These are phyloP conservation scores for Moesziomyces sp. DNA, from an alignment of 1,284 basidiomycete species.

Conservation along the genomic window DNA sequence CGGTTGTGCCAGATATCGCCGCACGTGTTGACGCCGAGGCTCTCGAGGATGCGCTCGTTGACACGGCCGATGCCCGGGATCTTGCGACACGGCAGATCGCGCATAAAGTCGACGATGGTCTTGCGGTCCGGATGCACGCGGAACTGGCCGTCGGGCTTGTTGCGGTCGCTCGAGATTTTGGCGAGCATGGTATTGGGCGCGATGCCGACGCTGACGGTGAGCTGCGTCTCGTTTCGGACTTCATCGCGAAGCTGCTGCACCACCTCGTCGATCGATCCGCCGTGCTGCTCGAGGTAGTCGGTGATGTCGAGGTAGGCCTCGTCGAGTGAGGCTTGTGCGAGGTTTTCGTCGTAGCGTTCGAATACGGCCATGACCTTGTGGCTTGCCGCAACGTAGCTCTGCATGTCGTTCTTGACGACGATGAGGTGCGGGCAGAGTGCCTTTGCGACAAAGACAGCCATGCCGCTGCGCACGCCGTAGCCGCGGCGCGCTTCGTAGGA, in stretches of 20 bases:
- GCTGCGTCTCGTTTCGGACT: conserved; percentile 67
- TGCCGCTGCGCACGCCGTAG: conserved; percentile 78
- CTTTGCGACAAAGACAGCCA: conserved; percentile 84
- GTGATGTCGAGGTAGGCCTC: conserved; percentile 82
- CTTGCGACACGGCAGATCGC: conserved; percentile 58
- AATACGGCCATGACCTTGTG: conserved; percentile 71
- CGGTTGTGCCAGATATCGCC: conserved; percentile 61
- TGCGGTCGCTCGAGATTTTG: conserved; percentile 89
- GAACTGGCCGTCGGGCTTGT: conserved; percentile 65
- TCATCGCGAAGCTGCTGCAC: conserved; percentile 71
- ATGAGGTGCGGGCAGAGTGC: conserved; percentile 93
- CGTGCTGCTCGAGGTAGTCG: conserved; percentile 77
- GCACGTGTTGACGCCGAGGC: conserved; percentile 59
- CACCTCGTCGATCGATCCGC: conserved; percentile 77
- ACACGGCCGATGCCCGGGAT: conserved; percentile 65
- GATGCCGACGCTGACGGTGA: conserved; percentile 87
- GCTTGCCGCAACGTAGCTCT: conserved; percentile 63
- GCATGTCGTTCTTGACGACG: conserved; percentile 72
- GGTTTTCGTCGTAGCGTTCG: conserved; percentile 80
- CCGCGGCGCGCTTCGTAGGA: conserved; percentile 59
- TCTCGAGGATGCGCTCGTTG: conserved; percentile 62
- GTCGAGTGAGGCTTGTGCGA: conserved; percentile 83
- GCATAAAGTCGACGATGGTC: conserved; percentile 59
- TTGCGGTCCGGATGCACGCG: conserved; percentile 49
- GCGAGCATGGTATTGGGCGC: conserved; percentile 73